A percentile compares a stretch with the other conserved stretches of the same genome.
Conservation (phyloP, 257 asterid genomes). For the Knoxia roxburghii region DNA sequence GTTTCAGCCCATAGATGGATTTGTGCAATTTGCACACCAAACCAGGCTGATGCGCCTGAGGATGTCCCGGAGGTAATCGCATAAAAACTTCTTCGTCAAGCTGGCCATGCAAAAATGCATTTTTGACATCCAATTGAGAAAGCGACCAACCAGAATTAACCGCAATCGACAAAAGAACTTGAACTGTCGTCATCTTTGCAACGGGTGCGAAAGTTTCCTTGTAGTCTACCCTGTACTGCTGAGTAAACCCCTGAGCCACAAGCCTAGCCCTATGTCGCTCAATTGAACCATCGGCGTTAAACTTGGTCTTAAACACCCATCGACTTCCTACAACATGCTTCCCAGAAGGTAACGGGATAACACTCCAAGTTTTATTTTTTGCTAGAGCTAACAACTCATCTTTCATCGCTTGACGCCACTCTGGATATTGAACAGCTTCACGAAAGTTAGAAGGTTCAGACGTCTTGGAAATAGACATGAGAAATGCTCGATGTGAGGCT, state of each 20-base stretch:
- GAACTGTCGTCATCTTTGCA: not conserved
- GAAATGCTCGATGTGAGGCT: too few relatives aligned
- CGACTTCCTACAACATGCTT: not conserved
- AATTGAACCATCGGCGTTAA: too few relatives aligned
- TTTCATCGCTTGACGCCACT: not conserved
- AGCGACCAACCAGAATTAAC: not conserved
- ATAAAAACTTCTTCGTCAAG: slow-evolving; percentile 1
- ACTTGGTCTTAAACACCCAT: not conserved
- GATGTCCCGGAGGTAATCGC: not conserved
- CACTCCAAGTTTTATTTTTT: not conserved
- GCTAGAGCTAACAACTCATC: not conserved
- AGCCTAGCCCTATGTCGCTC: too few relatives aligned
- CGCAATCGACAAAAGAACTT: not conserved
- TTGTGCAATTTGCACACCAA: not conserved
- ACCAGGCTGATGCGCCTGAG: not conserved
- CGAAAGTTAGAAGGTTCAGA: too few relatives aligned
- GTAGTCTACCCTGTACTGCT: not conserved
- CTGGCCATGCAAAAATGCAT: not conserved
- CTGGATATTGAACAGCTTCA: too few relatives aligned
- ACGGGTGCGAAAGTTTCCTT: not conserved
- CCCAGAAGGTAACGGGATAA: not conserved
- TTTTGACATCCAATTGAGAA: not conserved
- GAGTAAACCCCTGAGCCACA: not conserved
- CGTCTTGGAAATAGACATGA: too few relatives aligned
- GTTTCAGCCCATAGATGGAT: not conserved